Conservation (phyloP, 2,329 filamentous ascomycete species). For the Albophoma yamanashiensis region DNA sequence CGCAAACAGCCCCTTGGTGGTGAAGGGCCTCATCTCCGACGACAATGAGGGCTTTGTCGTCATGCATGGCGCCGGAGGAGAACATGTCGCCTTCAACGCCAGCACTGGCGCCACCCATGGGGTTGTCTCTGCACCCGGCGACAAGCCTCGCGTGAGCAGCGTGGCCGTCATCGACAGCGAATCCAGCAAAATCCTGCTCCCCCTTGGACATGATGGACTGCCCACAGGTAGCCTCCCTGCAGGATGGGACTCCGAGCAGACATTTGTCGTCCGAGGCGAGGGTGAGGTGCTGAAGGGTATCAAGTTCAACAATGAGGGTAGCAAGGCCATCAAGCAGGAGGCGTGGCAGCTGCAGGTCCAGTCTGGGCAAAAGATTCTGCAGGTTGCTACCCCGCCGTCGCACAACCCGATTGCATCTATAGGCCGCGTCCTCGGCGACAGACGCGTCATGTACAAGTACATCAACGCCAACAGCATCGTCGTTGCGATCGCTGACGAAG, state of each 20-base stretch:
- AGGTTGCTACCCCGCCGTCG: slow-evolving; percentile 55
- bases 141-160: slow-evolving; percentile 16
- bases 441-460: slow-evolving; percentile 96
- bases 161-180: slow-evolving; percentile 42
- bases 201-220: slow-evolving; percentile 39
- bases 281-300: slow-evolving; percentile 44
- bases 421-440: slow-evolving; percentile 82
- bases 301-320: slow-evolving; percentile 34
- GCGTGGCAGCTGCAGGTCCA: slow-evolving; percentile 67
- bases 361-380: slow-evolving; percentile 54
- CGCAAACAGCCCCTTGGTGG: slow-evolving; percentile 47
- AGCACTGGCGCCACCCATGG: slow-evolving; percentile 42
- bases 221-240: slow-evolving; percentile 31
- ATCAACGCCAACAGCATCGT: slow-evolving; percentile 79
- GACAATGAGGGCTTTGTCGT: slow-evolving; percentile 45
- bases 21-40: slow-evolving; percentile 56
- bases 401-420: slow-evolving; percentile 92
- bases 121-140: slow-evolving; percentile 11
- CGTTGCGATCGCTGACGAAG: slow-evolving; percentile 56
- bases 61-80: slow-evolving; percentile 49
- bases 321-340: slow-evolving; percentile 32
- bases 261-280: slow-evolving; percentile 40
- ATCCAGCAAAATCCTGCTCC: slow-evolving; percentile 41
- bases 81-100: slow-evolving; percentile 46
- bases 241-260: slow-evolving; percentile 37